Evolutionary conservation across 2,329 filamentous ascomycete genomes (phyloP), one percentile per base, ranked within the genome.

Genomic region (Dendrostoma leiphaemia): DNA sequence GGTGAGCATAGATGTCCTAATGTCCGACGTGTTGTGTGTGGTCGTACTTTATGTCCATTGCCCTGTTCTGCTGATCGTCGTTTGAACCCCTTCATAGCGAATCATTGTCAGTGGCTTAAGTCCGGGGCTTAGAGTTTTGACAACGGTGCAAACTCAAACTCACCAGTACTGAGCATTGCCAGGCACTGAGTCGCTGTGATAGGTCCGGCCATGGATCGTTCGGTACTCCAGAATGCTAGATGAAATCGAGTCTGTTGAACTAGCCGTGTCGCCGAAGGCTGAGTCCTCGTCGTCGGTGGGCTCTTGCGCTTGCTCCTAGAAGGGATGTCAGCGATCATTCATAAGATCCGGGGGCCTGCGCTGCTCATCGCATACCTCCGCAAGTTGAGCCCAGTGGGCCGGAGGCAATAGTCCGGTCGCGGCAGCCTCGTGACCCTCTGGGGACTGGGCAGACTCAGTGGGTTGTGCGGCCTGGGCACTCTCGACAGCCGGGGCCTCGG

Each of bases 1-100:
- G 8, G 37, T 57, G 37, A 57, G 47, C 35, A 38, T 10, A 7
- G 4, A 13, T 13, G 12, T n/a, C 31, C 9, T 9, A 9, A 13
- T 6, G 9, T 1, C 13, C 15, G 4, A 29, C 17, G 19, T 17
- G 10, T 13, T 17, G 28, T 5, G 29, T 24, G 2, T 24, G n/a
- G 24, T 24, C 56, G 56, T 51, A 65, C 61, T 54, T 61, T 49
- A 71, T 63, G 19, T 71, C 69, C 58, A 68, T 60, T 0, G 64
- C 60, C 17, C 70, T 62, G n/a, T 59, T 66, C 35, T 68, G 66
- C 21, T 50, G 55, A 24, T 66, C 65, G 47, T 71, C 69, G 34
- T 70, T 71, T 9, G 63, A 52, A 7, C 53, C 58, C 61, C 56
- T 61, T 43, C 6, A 21, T 3, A 12, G 29, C 10, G 15, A 29